Conservation (phyloP, 2,329 filamentous ascomycete genomes). For the Tympanopsis confertula region DNA sequence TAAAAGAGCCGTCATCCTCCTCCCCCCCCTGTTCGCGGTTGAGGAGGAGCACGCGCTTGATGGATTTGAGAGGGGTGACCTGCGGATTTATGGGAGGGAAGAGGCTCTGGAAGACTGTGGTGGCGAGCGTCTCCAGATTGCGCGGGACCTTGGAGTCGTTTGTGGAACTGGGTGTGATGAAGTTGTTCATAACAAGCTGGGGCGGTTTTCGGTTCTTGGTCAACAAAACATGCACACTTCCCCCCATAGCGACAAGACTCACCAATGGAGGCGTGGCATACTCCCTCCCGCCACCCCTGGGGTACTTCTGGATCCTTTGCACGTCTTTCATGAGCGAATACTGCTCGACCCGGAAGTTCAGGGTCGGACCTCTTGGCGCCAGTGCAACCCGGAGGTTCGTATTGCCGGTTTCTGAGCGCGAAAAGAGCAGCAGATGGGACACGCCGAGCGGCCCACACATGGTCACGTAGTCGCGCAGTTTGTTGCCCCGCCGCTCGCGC, state of each 20-base stretch:
- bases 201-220: conserved; percentile 1
- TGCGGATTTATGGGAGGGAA: conserved; percentile 94
- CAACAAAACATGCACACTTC: background rate
- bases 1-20: conserved; percentile 58
- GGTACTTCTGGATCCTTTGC: conserved; percentile 69
- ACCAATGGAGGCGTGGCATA: conserved; percentile 74
- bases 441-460: conserved; percentile 94
- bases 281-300: conserved; percentile 72
- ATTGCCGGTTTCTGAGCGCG: conserved; percentile 77
- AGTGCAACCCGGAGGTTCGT: conserved; percentile 82
- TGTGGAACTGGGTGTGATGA: conserved; percentile 53
- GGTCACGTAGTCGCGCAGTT: conserved; percentile 79
- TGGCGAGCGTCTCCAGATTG: conserved; percentile 84
- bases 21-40: conserved; percentile 59
- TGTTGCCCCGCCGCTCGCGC: conserved; percentile 81
- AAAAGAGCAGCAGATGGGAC: conserved; percentile 86
- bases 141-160: conserved; percentile 67
- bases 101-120: conserved; percentile 88
- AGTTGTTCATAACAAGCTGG: conserved; percentile 95
- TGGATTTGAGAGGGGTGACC: conserved; percentile 78
- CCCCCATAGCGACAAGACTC: conserved; percentile 10
- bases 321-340: conserved; percentile 93
- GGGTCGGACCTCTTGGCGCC: conserved; percentile 79
- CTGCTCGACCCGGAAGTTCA: conserved; percentile 88
- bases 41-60: conserved; percentile 77